A percentile compares a stretch with the other conserved stretches of the same genome.
Conservation (phyloP, 2,329 filamentous ascomycete genomes). For the Teratosphaeria destructans region DNA sequence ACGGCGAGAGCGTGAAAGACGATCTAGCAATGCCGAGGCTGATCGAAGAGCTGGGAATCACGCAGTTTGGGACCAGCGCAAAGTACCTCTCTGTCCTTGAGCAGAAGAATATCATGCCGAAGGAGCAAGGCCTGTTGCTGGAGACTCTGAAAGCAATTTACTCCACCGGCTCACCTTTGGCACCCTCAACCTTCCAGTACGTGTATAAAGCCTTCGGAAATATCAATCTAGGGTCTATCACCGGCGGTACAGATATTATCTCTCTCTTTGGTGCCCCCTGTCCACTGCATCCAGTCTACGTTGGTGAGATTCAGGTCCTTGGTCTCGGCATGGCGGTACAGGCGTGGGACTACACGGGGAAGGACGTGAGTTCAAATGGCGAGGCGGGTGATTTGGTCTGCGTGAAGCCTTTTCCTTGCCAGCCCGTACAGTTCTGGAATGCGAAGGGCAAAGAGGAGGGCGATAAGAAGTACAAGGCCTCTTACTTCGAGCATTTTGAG, state of each 20-base stretch:
- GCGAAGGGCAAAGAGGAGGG: conserved; percentile 55
- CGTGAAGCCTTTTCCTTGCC: conserved; percentile 74
- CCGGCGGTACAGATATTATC: conserved; percentile 92
- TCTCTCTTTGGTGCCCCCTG: conserved; percentile 85
- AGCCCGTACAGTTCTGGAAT: conserved; percentile 85
- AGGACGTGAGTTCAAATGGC: conserved; percentile 48
- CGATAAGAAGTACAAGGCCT: conserved; percentile 64
- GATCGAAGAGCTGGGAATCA: conserved; percentile 70
- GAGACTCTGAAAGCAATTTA: conserved; percentile 69
- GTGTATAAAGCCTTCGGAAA: conserved; percentile 75
- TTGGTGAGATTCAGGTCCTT: conserved; percentile 40
- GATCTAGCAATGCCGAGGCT: conserved; percentile 73
- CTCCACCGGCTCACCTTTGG: conserved; percentile 83
- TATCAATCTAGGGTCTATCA: conserved; percentile 88
- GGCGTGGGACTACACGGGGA: conserved; percentile 43
- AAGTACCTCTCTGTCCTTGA: conserved; percentile 89
- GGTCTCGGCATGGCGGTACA: conserved; percentile 43
- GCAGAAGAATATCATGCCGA: conserved; percentile 57
- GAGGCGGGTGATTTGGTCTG: conserved; percentile 84
- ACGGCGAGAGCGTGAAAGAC: conserved; percentile 48
- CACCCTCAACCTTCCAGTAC: conserved; percentile 85
- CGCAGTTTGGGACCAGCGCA: conserved; percentile 89
- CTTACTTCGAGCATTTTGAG: conserved; percentile 80
- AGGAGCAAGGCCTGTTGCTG: conserved; percentile 46
- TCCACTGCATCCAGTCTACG: conserved; percentile 38